phyloP scores from a whole-genome alignment of 2,329 filamentous ascomycete species.

The Iodosphaeria phyllophila region DNA sequence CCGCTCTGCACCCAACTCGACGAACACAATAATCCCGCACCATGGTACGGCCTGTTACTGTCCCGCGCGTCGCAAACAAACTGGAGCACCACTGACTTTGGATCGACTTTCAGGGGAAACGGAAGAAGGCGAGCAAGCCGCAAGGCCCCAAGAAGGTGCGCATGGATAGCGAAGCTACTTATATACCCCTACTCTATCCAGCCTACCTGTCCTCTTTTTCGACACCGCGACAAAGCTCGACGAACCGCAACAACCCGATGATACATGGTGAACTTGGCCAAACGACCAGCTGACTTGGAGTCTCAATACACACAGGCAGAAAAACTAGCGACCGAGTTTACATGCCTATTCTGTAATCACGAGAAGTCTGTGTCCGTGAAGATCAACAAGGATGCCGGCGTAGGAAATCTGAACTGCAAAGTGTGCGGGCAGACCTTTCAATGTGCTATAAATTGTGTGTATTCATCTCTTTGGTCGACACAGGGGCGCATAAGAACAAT shows the following conservation, averaged over 20 bases:
- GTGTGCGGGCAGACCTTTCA: slow-evolving; percentile 90
- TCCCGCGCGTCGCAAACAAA: too few relatives aligned
- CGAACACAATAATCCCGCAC: too few relatives aligned
- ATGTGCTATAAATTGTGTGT: slow-evolving; percentile 70
- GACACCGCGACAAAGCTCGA: too few relatives aligned
- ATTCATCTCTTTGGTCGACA: slow-evolving; percentile 14
- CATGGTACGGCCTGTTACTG: too few relatives aligned
- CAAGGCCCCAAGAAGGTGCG: slow-evolving; percentile 65
- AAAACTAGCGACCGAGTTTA: slow-evolving; percentile 65
- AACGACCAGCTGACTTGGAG: too few relatives aligned
- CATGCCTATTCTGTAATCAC: slow-evolving; percentile 96
- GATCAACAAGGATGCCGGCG: slow-evolving; percentile 79
- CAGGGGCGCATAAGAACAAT: slow-evolving; percentile 4
- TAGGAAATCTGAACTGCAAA: slow-evolving; percentile 76
- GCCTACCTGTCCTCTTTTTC: too few relatives aligned
- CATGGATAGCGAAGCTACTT: slow-evolving; percentile 4
- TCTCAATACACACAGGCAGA: slow-evolving; percentile 44
- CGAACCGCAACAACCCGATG: too few relatives aligned
- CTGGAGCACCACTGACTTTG: too few relatives aligned
- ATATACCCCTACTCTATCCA: too few relatives aligned
- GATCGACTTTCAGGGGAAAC: slow-evolving; percentile 46
- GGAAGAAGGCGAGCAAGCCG: slow-evolving; percentile 76
- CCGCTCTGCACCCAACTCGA: too few relatives aligned
- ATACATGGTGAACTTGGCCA: too few relatives aligned
- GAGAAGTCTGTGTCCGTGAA: slow-evolving; percentile 84